Evolutionary conservation across 2,329 filamentous ascomycete species (phyloP).

Genomic region (Stromatinia cepivora): DNA sequence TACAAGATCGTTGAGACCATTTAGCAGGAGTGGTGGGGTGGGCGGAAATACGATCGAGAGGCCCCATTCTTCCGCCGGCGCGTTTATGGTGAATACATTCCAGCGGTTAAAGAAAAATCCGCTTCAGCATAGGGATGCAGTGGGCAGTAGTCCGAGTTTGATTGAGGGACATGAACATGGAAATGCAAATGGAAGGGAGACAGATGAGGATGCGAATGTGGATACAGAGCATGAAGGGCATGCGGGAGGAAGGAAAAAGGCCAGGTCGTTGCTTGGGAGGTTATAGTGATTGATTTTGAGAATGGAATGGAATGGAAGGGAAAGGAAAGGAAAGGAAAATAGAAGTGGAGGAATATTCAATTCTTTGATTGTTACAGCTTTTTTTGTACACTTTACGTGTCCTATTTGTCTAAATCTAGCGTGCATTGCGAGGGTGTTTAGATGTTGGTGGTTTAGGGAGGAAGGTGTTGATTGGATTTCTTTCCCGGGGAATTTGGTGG

Average conservation of each 20-base stretch:
- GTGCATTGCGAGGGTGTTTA: constrained; percentile 12
- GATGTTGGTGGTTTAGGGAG: not conserved
- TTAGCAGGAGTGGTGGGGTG: constrained; percentile 25
- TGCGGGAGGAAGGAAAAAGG: not conserved
- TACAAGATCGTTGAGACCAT: constrained; percentile 5
- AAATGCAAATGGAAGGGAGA: not conserved
- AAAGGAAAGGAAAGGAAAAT: not conserved
- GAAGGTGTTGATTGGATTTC: constrained; percentile 1
- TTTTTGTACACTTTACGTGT: not conserved
- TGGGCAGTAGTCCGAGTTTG: not conserved
- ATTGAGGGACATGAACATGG: not conserved
- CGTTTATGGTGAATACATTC: not conserved
- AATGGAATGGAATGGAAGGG: not conserved
- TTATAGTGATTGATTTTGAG: not conserved
- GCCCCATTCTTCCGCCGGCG: constrained; percentile 2
- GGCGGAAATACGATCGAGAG: constrained; percentile 16
- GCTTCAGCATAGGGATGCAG: not conserved
- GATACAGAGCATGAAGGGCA: not conserved
- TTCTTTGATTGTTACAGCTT: not conserved
- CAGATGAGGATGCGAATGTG: not conserved
- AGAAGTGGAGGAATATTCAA: not conserved
- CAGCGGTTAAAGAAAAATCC: constrained; percentile 7
- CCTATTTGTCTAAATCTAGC: constrained; percentile 8
- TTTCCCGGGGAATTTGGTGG: not conserved
- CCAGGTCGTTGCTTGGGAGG: constrained; percentile 7